Percentiles rank a stretch among this genome's conserved stretches.
These are phyloP conservation scores for Beauveria bassiana DNA, from an alignment of 2,329 filamentous ascomycete species.

Conservation along the genomic window DNA sequence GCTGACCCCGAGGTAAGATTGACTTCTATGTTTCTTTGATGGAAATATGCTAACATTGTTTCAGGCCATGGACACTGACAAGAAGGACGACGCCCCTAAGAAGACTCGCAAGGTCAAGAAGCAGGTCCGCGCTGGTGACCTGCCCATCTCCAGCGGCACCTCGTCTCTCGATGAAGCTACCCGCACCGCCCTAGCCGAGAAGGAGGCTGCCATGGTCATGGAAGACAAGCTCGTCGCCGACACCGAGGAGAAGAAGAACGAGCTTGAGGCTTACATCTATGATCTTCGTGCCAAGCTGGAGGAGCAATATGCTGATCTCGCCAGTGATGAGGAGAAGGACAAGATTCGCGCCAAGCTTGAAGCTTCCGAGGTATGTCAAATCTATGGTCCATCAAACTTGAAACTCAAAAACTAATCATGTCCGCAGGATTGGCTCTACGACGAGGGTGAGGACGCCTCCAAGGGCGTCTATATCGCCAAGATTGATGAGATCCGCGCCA, in stretches of 20 bases:
- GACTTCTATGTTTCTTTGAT: not conserved
- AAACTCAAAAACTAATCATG: not conserved
- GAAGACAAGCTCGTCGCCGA: constrained; percentile 98
- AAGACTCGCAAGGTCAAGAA: constrained; percentile 98
- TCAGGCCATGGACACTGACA: constrained; percentile 81
- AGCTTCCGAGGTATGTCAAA: constrained; percentile 66
- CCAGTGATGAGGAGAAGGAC: constrained; percentile 85
- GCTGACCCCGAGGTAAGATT: constrained; percentile 64
- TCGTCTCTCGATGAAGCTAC: constrained; percentile 63
- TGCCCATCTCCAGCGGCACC: constrained; percentile 79
- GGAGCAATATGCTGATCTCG: constrained; percentile 81
- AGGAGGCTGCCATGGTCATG: constrained; percentile 86
- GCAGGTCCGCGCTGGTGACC: constrained; percentile 94
- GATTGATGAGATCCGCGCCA: constrained; percentile 87
- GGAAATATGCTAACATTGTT: constrained; percentile 19
- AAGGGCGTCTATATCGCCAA: constrained; percentile 93
- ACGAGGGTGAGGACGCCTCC: constrained; percentile 88
- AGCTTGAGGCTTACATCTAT: constrained; percentile 96
- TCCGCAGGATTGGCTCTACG: constrained; percentile 89
- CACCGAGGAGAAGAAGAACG: constrained; percentile 99
- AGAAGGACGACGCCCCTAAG: constrained; percentile 60
- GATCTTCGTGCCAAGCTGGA: constrained; percentile 93
- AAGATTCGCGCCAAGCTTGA: constrained; percentile 80
- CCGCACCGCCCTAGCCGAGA: constrained; percentile 66
- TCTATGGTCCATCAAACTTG: not conserved